These are phyloP conservation scores for Lithospermum erythrorhizon DNA, from an alignment of 257 asterid species.

Conservation along the genomic window DNA sequence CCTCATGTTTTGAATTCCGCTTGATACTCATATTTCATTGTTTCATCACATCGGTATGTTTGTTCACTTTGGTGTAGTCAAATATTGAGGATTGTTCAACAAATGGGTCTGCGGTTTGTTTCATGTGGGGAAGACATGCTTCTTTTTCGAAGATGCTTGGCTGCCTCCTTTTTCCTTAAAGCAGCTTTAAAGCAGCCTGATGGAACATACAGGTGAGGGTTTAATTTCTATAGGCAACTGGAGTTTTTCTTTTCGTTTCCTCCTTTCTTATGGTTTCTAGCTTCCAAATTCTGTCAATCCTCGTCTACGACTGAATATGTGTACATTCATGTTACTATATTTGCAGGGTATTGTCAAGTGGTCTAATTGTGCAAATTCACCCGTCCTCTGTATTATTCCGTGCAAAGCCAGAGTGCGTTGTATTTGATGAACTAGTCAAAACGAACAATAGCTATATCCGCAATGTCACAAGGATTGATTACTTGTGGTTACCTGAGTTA, in stretches of 20 bases:
- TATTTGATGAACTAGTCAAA: constrained; percentile 64
- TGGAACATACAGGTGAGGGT: constrained; percentile 68
- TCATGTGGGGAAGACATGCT: constrained; percentile 86
- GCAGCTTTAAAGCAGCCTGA: constrained; percentile 93
- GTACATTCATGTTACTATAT: constrained; percentile 3
- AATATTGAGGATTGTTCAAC: constrained; percentile 62
- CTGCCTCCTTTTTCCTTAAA: constrained; percentile 92
- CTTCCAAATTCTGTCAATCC: background rate
- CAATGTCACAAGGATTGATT: constrained; percentile 67
- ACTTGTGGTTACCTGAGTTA: constrained; percentile 78
- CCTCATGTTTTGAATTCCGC: background rate
- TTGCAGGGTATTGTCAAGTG: constrained; percentile 80
- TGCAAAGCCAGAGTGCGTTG: constrained; percentile 74
- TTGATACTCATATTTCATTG: background rate
- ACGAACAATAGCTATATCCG: constrained; percentile 70
- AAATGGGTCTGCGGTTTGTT: constrained; percentile 58
- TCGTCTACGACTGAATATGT: background rate
- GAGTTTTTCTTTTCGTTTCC: constrained; percentile 1
- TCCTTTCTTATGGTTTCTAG: background rate
- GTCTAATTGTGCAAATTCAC: constrained; percentile 75
- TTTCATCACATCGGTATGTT: constrained; percentile 8
- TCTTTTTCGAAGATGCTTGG: constrained; percentile 67
- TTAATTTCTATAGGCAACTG: background rate
- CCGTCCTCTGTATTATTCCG: constrained; percentile 81
- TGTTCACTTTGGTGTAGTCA: constrained; percentile 41